phyloP scores from a whole-genome alignment of 139 green algal species.

The Asterochloris sp. region DNA sequence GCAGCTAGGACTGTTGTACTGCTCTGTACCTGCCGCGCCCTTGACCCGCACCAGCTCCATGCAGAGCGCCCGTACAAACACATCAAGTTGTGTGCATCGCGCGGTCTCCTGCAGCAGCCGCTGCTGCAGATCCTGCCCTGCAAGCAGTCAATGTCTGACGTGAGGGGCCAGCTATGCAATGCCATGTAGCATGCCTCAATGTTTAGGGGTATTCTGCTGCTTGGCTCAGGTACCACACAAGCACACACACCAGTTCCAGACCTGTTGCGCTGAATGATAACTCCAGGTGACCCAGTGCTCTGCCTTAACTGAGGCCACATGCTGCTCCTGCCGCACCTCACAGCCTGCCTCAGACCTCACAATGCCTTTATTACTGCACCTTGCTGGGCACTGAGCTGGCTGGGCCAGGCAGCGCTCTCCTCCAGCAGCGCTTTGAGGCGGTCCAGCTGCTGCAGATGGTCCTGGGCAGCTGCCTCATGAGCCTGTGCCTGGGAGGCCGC shows the following conservation, averaged over 20 bases:
- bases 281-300: too few relatives aligned
- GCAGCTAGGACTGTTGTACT: too few relatives aligned
- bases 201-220: too few relatives aligned
- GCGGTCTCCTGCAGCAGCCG: conserved; percentile 5
- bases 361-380: background rate
- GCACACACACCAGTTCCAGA: too few relatives aligned
- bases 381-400: background rate
- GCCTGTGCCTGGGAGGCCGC: background rate
- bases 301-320: too few relatives aligned
- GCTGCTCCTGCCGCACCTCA: background rate
- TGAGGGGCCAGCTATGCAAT: too few relatives aligned
- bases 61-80: conserved; percentile 8
- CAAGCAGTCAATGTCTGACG: too few relatives aligned
- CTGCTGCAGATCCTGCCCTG: background rate
- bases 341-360: background rate
- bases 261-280: too few relatives aligned
- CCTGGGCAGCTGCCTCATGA: conserved; percentile 63
- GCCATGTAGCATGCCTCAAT: too few relatives aligned
- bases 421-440: conserved; percentile 68
- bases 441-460: conserved; percentile 40
- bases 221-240: too few relatives aligned
- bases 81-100: background rate
- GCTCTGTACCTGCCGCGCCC: background rate
- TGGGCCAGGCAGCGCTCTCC: conserved; percentile 55
- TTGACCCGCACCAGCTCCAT: background rate